Evolutionary conservation across 2,329 filamentous ascomycete species (phyloP).

Genomic region (Blumeria hordei): DNA sequence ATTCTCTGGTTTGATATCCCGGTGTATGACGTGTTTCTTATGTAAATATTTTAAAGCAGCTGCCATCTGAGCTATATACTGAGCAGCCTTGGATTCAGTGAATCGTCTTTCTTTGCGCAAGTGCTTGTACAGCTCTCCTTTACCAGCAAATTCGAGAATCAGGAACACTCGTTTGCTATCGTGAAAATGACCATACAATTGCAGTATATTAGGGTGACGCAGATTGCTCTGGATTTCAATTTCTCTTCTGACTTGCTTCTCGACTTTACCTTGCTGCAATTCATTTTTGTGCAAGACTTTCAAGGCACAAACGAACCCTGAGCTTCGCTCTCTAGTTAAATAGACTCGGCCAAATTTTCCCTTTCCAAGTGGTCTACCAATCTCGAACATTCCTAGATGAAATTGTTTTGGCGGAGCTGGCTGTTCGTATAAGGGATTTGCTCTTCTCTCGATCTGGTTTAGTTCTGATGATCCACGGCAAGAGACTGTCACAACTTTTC

Average conservation of each 20-base stretch:
- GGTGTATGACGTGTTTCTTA: slow-evolving; percentile 91
- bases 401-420: slow-evolving; percentile 35
- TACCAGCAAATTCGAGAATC: slow-evolving; percentile 48
- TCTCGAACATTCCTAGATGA: slow-evolving; percentile 54
- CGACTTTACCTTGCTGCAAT: slow-evolving; percentile 38
- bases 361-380: slow-evolving; percentile 48
- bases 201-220: slow-evolving; percentile 45
- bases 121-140: slow-evolving; percentile 52
- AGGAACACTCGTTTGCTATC: slow-evolving; percentile 50
- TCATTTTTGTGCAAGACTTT: slow-evolving; percentile 55
- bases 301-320: slow-evolving; percentile 45
- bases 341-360: slow-evolving; percentile 55
- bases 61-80: slow-evolving; percentile 57
- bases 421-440: slow-evolving; percentile 29
- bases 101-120: slow-evolving; percentile 43
- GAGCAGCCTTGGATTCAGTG: slow-evolving; percentile 45
- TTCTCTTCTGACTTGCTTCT: slow-evolving; percentile 49
- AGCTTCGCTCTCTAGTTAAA: slow-evolving; percentile 40
- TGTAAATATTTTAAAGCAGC: slow-evolving; percentile 73
- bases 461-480: slow-evolving; percentile 24
- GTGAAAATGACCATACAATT: slow-evolving; percentile 49
- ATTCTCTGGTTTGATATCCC: slow-evolving; percentile 95
- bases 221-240: slow-evolving; percentile 55
- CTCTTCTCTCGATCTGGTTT: slow-evolving; percentile 24
- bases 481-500: slow-evolving; percentile 24